Evolutionary conservation across 148 eudicot genomes (phyloP).

Genomic region (Euryodendron excelsum): DNA sequence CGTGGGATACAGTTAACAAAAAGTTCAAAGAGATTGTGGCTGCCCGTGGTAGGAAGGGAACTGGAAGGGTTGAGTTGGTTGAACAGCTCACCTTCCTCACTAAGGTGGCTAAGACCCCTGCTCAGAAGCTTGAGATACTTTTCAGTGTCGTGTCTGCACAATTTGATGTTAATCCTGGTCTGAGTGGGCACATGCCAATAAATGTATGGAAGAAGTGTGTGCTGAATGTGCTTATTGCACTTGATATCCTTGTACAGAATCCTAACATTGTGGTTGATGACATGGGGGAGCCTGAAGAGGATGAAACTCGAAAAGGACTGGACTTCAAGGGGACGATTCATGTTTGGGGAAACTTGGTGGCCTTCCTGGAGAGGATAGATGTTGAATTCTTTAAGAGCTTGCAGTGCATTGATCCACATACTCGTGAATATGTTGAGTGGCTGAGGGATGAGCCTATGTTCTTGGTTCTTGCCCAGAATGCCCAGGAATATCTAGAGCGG

Average conservation of each 20-base stretch:
- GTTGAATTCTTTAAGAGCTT: constrained; percentile 84
- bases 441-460: constrained; percentile 75
- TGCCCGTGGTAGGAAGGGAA: constrained; percentile 86
- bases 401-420: constrained; percentile 84
- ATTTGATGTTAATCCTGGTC: constrained; percentile 80
- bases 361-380: constrained; percentile 81
- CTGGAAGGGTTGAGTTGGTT: constrained; percentile 79
- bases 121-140: constrained; percentile 88
- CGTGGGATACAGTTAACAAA: constrained; percentile 80
- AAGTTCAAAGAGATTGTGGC: constrained; percentile 82
- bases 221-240: constrained; percentile 65
- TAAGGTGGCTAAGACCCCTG: constrained; percentile 90
- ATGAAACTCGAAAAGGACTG: constrained; percentile 76
- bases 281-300: constrained; percentile 75
- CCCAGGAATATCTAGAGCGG: constrained; percentile 66
- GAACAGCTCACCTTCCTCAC: constrained; percentile 92
- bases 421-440: constrained; percentile 80
- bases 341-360: constrained; percentile 90
- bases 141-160: constrained; percentile 86
- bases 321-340: constrained; percentile 68
- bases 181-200: constrained; percentile 78
- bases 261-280: constrained; percentile 82
- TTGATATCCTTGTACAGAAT: constrained; percentile 68
- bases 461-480: constrained; percentile 69
- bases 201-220: constrained; percentile 90